Evolutionary conservation across 257 asterid genomes (phyloP).

Genomic region (Solanum piurae): DNA sequence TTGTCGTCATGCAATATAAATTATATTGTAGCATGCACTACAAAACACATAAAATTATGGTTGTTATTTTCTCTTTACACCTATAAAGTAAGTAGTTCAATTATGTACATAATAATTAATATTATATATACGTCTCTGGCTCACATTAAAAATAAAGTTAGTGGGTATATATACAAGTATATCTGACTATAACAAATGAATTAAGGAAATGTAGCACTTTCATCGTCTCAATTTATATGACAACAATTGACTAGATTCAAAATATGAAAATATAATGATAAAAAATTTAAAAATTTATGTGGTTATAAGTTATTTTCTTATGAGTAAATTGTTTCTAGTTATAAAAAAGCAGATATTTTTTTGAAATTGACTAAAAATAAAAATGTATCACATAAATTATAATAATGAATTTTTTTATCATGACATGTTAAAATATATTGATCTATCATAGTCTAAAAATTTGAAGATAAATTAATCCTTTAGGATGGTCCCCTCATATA

Average conservation of each 20-base stretch:
- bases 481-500: not conserved
- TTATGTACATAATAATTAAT: not conserved
- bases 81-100: not conserved
- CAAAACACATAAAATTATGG: not conserved
- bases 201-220: not conserved
- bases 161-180: not conserved
- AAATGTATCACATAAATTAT: not conserved
- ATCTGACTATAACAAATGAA: not conserved
- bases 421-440: not conserved
- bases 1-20: not conserved
- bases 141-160: not conserved
- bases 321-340: not conserved
- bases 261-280: not conserved
- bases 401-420: fast-evolving
- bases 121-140: not conserved
- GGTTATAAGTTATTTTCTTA: too few relatives aligned
- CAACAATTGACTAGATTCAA: not conserved
- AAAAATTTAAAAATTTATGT: too few relatives aligned
- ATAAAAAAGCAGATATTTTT: not conserved
- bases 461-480: not conserved
- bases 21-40: not conserved
- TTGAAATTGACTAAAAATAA: not conserved
- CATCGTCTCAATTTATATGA: not conserved
- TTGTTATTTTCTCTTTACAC: not conserved
- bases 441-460: not conserved